Evolutionary conservation across 2,329 filamentous ascomycete genomes (phyloP), one percentile per base, ranked within the genome.

Genomic region (Shiraia sp.): DNA sequence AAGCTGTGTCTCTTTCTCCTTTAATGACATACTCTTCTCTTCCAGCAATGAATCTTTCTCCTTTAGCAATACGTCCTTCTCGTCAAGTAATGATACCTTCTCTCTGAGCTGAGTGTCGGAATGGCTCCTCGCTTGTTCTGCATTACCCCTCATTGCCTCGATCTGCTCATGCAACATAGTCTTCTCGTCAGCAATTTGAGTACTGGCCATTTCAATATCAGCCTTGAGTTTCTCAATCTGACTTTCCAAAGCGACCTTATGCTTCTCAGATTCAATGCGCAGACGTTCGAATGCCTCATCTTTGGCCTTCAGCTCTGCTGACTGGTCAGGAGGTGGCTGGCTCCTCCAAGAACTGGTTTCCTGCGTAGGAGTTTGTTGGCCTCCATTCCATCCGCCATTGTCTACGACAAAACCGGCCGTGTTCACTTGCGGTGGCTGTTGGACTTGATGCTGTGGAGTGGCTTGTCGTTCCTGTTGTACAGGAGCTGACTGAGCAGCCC

Each of bases 251-350:
- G 36, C 35, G 9, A 36, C 40, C 26, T 45, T 59, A 8, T 61
- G 55, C 10, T 49, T 48, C 25, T 60, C 54, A 10, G 45, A 22
- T 7, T 65, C 55, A 22, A 31, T 31, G n/a, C 47, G 55, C 13
- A 66, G 35, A 9, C 50, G 50, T 33, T 57, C 57, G 6, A 60
- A 38, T 12, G 55, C 51, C 15, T 67, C 56, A 25, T 65, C 61
- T 24, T 63, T 68, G 6, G 47, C 55, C 34, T 55, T 60, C n/a
- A 67, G 34, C 30, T 67, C 51, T 7, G 53, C 50, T 31, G 41
- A 32, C 40, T 60, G 51, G 27, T 51, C 38, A 27, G 34, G 14
- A 19, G 32, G 36, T 28, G 27, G 28, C 29, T 54, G 36, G 7
- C 39, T 23, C 4, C 19, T 32, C 40, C 32, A 49, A 16, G 10